phyloP scores from a whole-genome alignment of 1,139 yeast genomes.

The Spathaspora jeffriesii region DNA sequence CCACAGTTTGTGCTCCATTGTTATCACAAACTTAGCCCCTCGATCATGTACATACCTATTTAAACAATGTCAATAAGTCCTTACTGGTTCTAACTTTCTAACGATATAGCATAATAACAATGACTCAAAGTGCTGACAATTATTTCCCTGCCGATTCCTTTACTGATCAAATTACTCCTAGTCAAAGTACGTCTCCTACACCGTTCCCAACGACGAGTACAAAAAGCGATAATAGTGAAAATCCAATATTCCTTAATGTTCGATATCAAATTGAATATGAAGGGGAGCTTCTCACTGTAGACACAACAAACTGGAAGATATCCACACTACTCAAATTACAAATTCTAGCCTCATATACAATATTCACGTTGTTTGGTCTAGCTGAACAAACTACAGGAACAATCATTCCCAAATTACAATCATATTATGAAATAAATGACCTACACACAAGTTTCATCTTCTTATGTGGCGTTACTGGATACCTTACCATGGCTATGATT shows the following conservation, averaged over 20 bases:
- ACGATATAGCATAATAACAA: too few species aligned
- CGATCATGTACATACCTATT: too few species aligned
- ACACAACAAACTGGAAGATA: slow-evolving; percentile 41
- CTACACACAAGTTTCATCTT: slow-evolving; percentile 34
- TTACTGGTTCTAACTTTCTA: too few species aligned
- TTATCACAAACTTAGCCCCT: too few species aligned
- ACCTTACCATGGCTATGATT: slow-evolving; percentile 38
- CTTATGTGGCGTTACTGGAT: slow-evolving; percentile 36
- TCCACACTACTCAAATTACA: slow-evolving; percentile 39
- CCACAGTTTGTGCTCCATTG: too few species aligned
- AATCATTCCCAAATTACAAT: slow-evolving; percentile 49
- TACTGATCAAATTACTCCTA: background rate
- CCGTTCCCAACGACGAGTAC: background rate
- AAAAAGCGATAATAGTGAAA: too few species aligned
- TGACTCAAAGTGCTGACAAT: too few species aligned
- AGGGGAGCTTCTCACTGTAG: slow-evolving; percentile 29
- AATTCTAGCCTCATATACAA: slow-evolving; percentile 33
- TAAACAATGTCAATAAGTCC: too few species aligned
- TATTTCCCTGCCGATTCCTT: background rate
- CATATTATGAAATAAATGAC: slow-evolving; percentile 46
- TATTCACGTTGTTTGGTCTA: slow-evolving; percentile 50
- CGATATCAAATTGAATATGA: slow-evolving; percentile 21
- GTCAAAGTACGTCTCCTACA: background rate
- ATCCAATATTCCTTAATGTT: background rate
- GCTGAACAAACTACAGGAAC: slow-evolving; percentile 64